Conservation (phyloP, 2,329 filamentous ascomycete genomes). For the Fusarium dlaminii region DNA sequence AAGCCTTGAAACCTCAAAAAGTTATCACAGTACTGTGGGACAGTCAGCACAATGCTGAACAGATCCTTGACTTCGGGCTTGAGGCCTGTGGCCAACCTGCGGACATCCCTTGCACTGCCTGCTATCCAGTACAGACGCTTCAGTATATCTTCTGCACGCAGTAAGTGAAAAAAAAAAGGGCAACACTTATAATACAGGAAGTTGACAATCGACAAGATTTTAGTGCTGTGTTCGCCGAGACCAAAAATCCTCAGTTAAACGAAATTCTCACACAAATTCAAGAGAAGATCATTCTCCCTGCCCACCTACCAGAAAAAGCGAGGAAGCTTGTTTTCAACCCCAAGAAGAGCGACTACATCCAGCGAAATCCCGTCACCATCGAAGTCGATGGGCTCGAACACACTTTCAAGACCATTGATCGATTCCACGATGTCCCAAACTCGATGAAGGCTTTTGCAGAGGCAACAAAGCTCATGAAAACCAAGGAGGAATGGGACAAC, state of each 20-base stretch:
- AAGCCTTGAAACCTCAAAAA: background rate
- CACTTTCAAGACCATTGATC: constrained; percentile 60
- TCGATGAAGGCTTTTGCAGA: constrained; percentile 50
- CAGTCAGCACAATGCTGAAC: constrained; percentile 28
- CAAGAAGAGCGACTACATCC: constrained; percentile 58
- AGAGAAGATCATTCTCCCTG: constrained; percentile 68
- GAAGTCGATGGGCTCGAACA: constrained; percentile 66
- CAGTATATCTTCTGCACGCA: constrained; percentile 43
- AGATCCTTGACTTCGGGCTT: constrained; percentile 40
- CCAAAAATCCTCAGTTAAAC: constrained; percentile 65
- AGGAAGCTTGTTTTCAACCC: constrained; percentile 61
- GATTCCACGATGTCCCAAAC: constrained; percentile 54
- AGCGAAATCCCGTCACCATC: constrained; percentile 65
- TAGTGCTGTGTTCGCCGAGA: constrained; percentile 58
- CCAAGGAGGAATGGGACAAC: constrained; percentile 62
- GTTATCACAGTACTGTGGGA: constrained; percentile 10
- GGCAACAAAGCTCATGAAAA: constrained; percentile 58
- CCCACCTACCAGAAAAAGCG: constrained; percentile 64
- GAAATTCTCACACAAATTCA: constrained; percentile 62
- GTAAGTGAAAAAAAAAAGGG: constrained; percentile 36
- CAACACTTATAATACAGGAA: background rate
- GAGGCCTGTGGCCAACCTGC: constrained; percentile 35
- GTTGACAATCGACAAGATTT: constrained; percentile 41
- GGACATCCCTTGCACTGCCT: constrained; percentile 14
- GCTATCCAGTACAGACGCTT: constrained; percentile 37